Base-by-base conservation (phyloP, 371 early-diverging fungal genomes). In the Haplosporangium sp. region DNA sequence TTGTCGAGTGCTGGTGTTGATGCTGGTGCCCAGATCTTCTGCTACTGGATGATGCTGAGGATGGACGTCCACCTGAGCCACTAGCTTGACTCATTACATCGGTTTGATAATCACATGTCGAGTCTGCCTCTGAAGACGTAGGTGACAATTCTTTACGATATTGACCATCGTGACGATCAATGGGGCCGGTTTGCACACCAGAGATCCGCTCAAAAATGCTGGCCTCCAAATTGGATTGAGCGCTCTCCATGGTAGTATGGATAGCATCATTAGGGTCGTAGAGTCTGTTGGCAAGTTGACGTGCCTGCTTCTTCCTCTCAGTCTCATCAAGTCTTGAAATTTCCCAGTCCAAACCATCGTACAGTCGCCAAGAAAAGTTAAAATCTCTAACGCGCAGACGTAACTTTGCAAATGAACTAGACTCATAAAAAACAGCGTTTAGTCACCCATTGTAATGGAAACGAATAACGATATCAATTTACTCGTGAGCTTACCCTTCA, bases 321-420 rank as follows among this genome's bases (percentile, higher is more conserved):
- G 55, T 69, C 35, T 81, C 82, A 20, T 75, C 76, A 15, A 75
- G 19, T 44, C 72, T 55, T 10, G 82, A 81, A 8, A 72, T 72
- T 37, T 75, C 82, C 75, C 75, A 81, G 13, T 81, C 82, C 40
- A 81, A 48, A 3, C 93, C 93, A 69, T 92, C 91, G 52, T 88
- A 91, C 11, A 94, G 67, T 13, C 87, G 86, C 90, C 90, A 91
- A 2, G 84, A 61, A 39, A 93, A 59, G 71, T 90, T 87, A 58
- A 91, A 87, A 62, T 93, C 88, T 13, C 83, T 70, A 4, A 93
- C 75, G 19, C 88, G 86, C 9, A 92, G 50, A 0, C 88, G 86
- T 35, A 88, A 38, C 35, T 85, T 60, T 39, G 89, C 87, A 11
- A 66, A 47, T 4, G 82, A 67, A 2, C 76, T 81, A 34, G 10